phyloP scores from a whole-genome alignment of 371 early-diverging fungal genomes.

The Dichotomocladium elegans region DNA sequence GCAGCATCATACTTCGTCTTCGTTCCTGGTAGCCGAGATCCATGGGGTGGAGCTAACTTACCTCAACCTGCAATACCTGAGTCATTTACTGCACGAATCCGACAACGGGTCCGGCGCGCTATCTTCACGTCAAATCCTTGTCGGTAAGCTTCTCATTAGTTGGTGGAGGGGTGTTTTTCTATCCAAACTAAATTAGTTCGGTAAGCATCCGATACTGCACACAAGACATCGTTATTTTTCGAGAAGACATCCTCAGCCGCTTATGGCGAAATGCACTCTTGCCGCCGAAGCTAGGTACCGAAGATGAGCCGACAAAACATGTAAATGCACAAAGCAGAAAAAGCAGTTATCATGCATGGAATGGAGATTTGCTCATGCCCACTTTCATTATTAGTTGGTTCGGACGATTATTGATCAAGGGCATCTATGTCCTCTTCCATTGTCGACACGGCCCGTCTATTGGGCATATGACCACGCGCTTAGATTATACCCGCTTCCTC shows the following conservation, averaged over 20 bases:
- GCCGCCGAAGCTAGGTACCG: slow-evolving; percentile 40
- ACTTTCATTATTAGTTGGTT: slow-evolving; percentile 55
- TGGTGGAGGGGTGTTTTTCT: not conserved
- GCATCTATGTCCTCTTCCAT: slow-evolving; percentile 80
- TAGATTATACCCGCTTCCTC: slow-evolving; percentile 83
- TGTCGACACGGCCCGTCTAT: slow-evolving; percentile 67
- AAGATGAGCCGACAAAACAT: slow-evolving; percentile 58
- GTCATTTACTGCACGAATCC: slow-evolving; percentile 58
- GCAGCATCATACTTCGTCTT: slow-evolving; percentile 74
- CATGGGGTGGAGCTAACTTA: slow-evolving; percentile 67
- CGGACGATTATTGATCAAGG: slow-evolving; percentile 81
- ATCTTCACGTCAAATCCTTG: slow-evolving; percentile 83
- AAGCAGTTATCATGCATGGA: not conserved
- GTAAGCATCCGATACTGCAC: slow-evolving; percentile 76
- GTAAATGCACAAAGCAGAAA: slow-evolving; percentile 40
- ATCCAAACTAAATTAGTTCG: not conserved
- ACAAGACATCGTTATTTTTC: slow-evolving; percentile 83
- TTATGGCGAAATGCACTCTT: slow-evolving; percentile 76
- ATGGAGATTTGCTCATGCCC: not conserved
- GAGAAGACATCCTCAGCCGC: slow-evolving; percentile 77
- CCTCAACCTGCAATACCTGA: slow-evolving; percentile 79
- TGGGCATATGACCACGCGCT: slow-evolving; percentile 83
- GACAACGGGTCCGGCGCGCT: slow-evolving; percentile 51
- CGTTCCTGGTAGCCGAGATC: slow-evolving; percentile 88
- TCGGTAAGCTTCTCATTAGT: slow-evolving; percentile 39